Conservation (phyloP, 2,329 filamentous ascomycete genomes). For the Colletotrichum horii region DNA sequence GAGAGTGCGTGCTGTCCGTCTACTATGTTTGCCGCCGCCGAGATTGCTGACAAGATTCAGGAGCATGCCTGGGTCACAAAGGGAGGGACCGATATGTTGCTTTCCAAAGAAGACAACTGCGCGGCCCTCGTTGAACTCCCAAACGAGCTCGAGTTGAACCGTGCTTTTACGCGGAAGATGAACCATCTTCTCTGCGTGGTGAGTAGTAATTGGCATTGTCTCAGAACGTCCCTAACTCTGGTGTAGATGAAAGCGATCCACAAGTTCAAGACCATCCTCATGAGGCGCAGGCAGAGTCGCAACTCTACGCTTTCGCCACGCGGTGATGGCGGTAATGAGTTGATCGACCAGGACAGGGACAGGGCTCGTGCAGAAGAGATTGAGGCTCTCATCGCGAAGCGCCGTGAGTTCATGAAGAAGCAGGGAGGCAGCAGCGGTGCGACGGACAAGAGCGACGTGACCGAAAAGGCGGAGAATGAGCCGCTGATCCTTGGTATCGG, state of each 20-base stretch:
- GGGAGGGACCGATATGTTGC: slow-evolving; percentile 75
- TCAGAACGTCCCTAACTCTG: slow-evolving; percentile 1
- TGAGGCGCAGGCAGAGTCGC: slow-evolving; percentile 24
- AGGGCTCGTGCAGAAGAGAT: slow-evolving; percentile 52
- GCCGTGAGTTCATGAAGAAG: slow-evolving; percentile 45
- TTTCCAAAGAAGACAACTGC: slow-evolving; percentile 86
- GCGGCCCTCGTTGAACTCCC: slow-evolving; percentile 79
- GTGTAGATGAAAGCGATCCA: slow-evolving; percentile 85
- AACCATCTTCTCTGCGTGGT: slow-evolving; percentile 84
- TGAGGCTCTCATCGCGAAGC: slow-evolving; percentile 51
- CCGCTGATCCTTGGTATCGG: slow-evolving; percentile 80
- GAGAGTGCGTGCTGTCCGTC: slow-evolving; percentile 64
- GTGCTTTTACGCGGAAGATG: slow-evolving; percentile 90
- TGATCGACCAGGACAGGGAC: slow-evolving; percentile 31
- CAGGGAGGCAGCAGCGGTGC: slow-evolving; percentile 54
- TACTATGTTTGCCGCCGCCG: neutral
- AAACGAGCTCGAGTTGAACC: slow-evolving; percentile 88
- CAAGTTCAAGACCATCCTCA: slow-evolving; percentile 82
- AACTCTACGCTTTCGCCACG: slow-evolving; percentile 5
- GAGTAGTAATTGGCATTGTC: slow-evolving; percentile 32
- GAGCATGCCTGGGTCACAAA: slow-evolving; percentile 93
- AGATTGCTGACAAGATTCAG: slow-evolving; percentile 50
- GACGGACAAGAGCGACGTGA: slow-evolving; percentile 39
- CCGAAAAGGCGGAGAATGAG: slow-evolving; percentile 65
- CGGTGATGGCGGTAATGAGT: neutral